These are phyloP conservation scores for Aspergillus jensenii DNA, from an alignment of 2,329 filamentous ascomycete genomes.

Conservation along the genomic window DNA sequence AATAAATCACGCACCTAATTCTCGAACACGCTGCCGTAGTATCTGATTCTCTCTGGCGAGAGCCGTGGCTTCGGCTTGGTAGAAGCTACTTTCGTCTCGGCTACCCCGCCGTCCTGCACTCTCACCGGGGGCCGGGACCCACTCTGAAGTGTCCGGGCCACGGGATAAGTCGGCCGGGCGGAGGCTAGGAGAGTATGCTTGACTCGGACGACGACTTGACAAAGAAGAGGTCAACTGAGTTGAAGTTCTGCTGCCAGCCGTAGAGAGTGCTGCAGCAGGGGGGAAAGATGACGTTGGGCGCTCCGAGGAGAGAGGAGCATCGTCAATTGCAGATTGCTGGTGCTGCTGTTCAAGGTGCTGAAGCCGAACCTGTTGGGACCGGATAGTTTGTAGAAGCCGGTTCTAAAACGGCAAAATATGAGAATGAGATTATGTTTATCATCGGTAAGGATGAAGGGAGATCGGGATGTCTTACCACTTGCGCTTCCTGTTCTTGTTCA, in stretches of 20 bases:
- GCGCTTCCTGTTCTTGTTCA: slow-evolving; percentile 53
- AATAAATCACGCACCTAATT: slow-evolving; percentile 39
- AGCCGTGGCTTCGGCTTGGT: slow-evolving; percentile 49
- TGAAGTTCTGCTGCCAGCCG: slow-evolving; percentile 33
- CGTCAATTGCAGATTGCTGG: slow-evolving; percentile 41
- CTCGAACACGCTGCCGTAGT: slow-evolving; percentile 47
- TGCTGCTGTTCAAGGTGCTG: slow-evolving; percentile 40
- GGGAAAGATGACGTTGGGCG: slow-evolving; percentile 40
- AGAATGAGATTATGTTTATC: slow-evolving; percentile 3
- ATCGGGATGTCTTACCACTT: slow-evolving; percentile 41
- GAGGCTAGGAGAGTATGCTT: slow-evolving; percentile 39
- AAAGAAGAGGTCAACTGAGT: slow-evolving; percentile 33
- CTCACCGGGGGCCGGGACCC: slow-evolving; percentile 27
- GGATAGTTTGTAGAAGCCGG: slow-evolving; percentile 51
- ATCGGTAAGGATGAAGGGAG: slow-evolving; percentile 1
- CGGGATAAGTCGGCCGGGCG: slow-evolving; percentile 30
- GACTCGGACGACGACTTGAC: slow-evolving; percentile 37
- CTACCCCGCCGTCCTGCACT: slow-evolving; percentile 37
- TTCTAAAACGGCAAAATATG: slow-evolving; percentile 35
- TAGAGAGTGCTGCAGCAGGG: slow-evolving; percentile 27
- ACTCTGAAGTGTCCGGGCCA: slow-evolving; percentile 25
- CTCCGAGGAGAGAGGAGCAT: slow-evolving; percentile 45
- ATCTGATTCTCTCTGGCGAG: slow-evolving; percentile 50
- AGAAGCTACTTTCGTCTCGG: slow-evolving; percentile 48
- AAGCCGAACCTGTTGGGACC: slow-evolving; percentile 48